Evolutionary conservation across 257 asterid species (phyloP), one percentile per base, ranked within the genome.

Genomic region (Gynochthodes officinalis): DNA sequence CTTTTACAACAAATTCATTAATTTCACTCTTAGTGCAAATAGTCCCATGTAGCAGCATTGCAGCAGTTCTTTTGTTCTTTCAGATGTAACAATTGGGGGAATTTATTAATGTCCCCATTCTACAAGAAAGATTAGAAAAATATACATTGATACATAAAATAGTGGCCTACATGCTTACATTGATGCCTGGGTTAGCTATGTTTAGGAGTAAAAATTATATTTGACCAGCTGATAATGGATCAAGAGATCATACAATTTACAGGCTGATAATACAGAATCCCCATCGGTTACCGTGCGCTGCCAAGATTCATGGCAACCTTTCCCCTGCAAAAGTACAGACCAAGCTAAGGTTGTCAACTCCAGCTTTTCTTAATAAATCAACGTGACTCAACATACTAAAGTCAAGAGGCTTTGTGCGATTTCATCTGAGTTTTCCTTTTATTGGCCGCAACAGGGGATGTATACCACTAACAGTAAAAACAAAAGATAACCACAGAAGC

Each of bases 241-340:
- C 60, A 49, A 19, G 16, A 49, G 18, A 11, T 19, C 15, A 1
- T 19, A 37, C 57, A 64, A 64, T 42, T 35, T 50, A 73, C 62
- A 53, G 27, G 37, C 69, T 65, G 49, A 33, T 23, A n/a, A n/a
- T n/a, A 52, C n/a, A 40, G 9, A 40, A 14, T 64, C 67, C 72
- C 39, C 21, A 18, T n/a, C 15, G 14, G 15, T 64, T 25, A 23
- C 54, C 58, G 4, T 43, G 48, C 35, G 2, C 48, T 4, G 37
- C 66, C 65, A 21, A 52, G 9, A 53, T 1, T n/a, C 16, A 1
- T 7, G 0, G 10, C 73, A 52, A 69, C 32, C 1, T 12, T 18
- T 12, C 7, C 28, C 62, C 73, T 69, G 73, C 49, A 68, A 50
- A 68, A 68, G 19, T 21, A 50, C 28, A 46, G 44, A 9, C 21